phyloP scores from a whole-genome alignment of 768 basidiomycete species.

The Agaricus bisporus region DNA sequence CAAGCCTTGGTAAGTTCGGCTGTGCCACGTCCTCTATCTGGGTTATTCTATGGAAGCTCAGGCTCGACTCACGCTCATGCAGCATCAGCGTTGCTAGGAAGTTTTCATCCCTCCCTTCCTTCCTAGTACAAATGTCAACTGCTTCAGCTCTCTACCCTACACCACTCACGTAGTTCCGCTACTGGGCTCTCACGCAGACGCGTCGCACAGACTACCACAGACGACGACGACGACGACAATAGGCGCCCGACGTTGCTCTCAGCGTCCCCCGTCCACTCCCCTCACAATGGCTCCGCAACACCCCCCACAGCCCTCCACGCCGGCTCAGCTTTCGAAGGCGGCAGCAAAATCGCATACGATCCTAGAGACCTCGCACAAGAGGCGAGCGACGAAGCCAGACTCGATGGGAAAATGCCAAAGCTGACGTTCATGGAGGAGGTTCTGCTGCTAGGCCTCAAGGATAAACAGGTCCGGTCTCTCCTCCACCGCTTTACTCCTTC shows the following conservation, averaged over 20 bases:
- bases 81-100: no score
- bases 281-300: constrained; percentile 18
- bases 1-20: no score
- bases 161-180: constrained; percentile 20
- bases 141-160: constrained; percentile 4
- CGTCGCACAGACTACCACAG: constrained; percentile 35
- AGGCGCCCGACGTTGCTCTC: constrained; percentile 15
- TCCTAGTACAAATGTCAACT: no score
- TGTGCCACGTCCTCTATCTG: no score
- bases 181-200: constrained; percentile 51
- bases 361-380: constrained; percentile 79
- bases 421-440: constrained; percentile 98
- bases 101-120: no score
- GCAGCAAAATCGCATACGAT: constrained; percentile 89
- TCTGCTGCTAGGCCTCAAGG: constrained; percentile 87
- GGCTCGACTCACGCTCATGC: no score
- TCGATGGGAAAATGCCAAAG: constrained; percentile 71
- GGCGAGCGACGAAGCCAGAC: constrained; percentile 52
- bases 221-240: constrained; percentile 32
- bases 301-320: constrained; percentile 42
- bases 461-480: constrained; percentile 73
- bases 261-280: constrained; percentile 10
- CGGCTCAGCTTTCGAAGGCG: constrained; percentile 80
- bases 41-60: no score
- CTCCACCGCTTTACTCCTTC: background rate